Base-by-base conservation (phyloP, 169 alveolate species). In the Cryptosporidium felis region DNA sequence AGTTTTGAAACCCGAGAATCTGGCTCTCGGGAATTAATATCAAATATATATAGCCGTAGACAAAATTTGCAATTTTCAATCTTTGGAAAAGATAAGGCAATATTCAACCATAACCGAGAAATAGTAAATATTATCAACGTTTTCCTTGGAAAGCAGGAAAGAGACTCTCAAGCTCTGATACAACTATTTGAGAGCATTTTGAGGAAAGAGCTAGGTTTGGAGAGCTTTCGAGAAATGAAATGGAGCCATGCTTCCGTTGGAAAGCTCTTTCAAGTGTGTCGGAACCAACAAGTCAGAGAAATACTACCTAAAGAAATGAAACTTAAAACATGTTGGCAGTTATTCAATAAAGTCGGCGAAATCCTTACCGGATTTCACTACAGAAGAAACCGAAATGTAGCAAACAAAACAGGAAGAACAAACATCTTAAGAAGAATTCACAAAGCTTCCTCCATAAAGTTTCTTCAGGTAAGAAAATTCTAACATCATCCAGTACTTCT, bases 71-170 rank as follows among this genome's bases (percentile, higher is more conserved):
- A 4, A 14, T 18, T 12, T 5, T 44, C 62, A 36, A 21, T 46
- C 18, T 65, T 65, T 6, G 81, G 81, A 8, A 46, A 30, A 10
- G 81, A 65, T 65, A 21, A 65, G 18, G 42, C 16, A 45, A 6
- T 12, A 16, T 65, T 45, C 32, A 32, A 45, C 8, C 45, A 65
- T n/a, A 45, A 65, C 34, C 60, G 3, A 4, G 62, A 28, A 26
- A 47, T 65, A 32, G 14, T 47, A 18, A 38, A 26, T 14, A 18
- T 65, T 5, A 26, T 65, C 26, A 65, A 65, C 18, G 49, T 32
- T 46, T 65, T 45, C 34, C 26, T 65, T 14, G 81, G 81, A 3
- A 65, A 65, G 36, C 81, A 65, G 49, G 81, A 65, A 65, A 65
- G 81, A 44, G 45, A 28, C 10, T 45, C 81, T 4, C 5, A 9